These are phyloP conservation scores for Beauveria sp. DNA, from an alignment of 2,329 filamentous ascomycete species.

Conservation along the genomic window DNA sequence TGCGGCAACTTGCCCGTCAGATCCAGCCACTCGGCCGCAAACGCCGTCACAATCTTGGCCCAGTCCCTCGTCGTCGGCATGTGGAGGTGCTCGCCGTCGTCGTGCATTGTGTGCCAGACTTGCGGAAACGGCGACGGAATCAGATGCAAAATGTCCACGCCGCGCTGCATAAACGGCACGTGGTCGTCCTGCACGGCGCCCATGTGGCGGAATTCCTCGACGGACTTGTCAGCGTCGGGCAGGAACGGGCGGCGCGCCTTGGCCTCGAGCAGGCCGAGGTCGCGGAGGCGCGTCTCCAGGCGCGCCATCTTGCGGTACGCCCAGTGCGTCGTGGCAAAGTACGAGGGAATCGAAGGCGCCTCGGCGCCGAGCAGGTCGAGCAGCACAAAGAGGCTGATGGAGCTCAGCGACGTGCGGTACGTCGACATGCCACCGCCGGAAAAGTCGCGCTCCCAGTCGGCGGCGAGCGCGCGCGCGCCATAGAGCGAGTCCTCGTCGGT, in stretches of 20 bases:
- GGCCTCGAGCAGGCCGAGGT: slow-evolving; percentile 58
- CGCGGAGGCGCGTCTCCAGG: slow-evolving; percentile 67
- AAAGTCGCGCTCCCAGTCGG: slow-evolving; percentile 65
- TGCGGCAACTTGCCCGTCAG: slow-evolving; percentile 39
- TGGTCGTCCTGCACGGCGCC: slow-evolving; percentile 74
- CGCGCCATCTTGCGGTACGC: slow-evolving; percentile 71
- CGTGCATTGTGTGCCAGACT: slow-evolving; percentile 80
- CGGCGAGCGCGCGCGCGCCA: slow-evolving; percentile 74
- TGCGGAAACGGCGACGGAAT: slow-evolving; percentile 76
- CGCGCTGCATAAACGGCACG: slow-evolving; percentile 77
- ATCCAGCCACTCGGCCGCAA: slow-evolving; percentile 89
- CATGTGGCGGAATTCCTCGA: slow-evolving; percentile 34
- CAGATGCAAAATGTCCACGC: slow-evolving; percentile 82
- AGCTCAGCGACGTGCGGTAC: slow-evolving; percentile 64
- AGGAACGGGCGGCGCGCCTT: slow-evolving; percentile 49
- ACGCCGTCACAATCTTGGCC: slow-evolving; percentile 75
- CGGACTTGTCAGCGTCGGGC: slow-evolving; percentile 49
- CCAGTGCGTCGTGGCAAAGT: slow-evolving; percentile 89
- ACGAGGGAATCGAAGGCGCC: slow-evolving; percentile 68
- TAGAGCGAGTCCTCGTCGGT: slow-evolving; percentile 77
- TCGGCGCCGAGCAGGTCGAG: slow-evolving; percentile 75
- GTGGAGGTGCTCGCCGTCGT: slow-evolving; percentile 81
- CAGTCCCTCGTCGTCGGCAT: slow-evolving; percentile 75
- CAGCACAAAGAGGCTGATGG: slow-evolving; percentile 85
- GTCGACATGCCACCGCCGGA: slow-evolving; percentile 66